Conservation (phyloP, 768 basidiomycete species). For the Auriculariales sp. region DNA sequence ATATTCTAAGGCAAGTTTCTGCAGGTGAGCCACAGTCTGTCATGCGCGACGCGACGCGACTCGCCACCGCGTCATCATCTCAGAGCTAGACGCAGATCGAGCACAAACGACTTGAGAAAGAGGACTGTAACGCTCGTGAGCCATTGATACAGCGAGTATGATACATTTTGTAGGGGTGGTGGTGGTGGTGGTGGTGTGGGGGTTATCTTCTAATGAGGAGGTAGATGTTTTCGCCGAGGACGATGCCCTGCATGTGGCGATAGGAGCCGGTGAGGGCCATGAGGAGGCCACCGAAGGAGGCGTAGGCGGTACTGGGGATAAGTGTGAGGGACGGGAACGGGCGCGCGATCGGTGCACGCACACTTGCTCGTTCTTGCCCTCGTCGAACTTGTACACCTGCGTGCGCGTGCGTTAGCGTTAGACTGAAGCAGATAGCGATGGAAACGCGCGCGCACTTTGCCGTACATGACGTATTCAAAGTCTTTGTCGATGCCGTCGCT, state of each 20-base stretch:
- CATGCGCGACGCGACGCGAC: too few species aligned
- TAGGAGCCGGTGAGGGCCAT: slow-evolving; percentile 88
- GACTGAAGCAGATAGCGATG: too few species aligned
- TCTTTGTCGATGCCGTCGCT: slow-evolving; percentile 78
- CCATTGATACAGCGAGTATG: background rate
- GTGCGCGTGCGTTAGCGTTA: too few species aligned
- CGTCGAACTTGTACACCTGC: slow-evolving; percentile 95
- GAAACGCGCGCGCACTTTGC: slow-evolving; percentile 55
- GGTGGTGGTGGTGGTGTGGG: too few species aligned
- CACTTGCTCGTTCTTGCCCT: slow-evolving; percentile 72
- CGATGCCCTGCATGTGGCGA: slow-evolving; percentile 82
- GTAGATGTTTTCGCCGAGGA: slow-evolving; percentile 87
- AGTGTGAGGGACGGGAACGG: slow-evolving; percentile 1
- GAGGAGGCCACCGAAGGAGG: slow-evolving; percentile 89
- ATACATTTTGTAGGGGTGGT: background rate
- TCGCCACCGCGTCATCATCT: too few species aligned
- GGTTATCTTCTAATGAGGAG: slow-evolving; percentile 69
- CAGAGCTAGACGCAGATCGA: too few species aligned
- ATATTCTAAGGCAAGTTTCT: too few species aligned
- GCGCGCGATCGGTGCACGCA: slow-evolving; percentile 25
- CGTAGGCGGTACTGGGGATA: slow-evolving; percentile 76
- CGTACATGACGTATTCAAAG: slow-evolving; percentile 99
- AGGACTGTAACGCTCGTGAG: too few species aligned
- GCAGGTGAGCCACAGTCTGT: too few species aligned
- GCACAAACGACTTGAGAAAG: too few species aligned